phyloP scores from a whole-genome alignment of 2,329 filamentous ascomycete genomes.

The Dothiorella sarmentorum region DNA sequence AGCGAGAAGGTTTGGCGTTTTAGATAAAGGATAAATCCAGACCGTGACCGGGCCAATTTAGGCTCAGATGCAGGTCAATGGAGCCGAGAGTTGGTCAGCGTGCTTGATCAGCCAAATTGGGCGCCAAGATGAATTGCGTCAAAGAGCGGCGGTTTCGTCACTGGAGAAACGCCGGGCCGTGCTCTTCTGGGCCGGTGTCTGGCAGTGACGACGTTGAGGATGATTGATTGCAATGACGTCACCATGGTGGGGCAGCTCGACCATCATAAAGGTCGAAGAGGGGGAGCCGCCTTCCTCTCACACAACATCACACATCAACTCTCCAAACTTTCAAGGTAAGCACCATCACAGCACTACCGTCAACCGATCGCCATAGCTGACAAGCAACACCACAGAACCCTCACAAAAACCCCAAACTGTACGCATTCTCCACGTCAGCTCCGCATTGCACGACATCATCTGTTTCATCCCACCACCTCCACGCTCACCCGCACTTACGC shows the following conservation, averaged over 20 bases:
- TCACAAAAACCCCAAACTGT: conserved; percentile 1
- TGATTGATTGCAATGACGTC: conserved; percentile 17
- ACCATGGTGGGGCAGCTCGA: conserved; percentile 12
- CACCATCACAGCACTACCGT: neutral
- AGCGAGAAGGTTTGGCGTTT: neutral
- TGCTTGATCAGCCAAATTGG: neutral
- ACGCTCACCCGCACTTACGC: neutral
- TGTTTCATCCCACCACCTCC: neutral
- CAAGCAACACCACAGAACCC: neutral
- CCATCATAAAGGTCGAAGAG: conserved; percentile 7
- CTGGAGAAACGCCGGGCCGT: neutral
- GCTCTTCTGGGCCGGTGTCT: neutral
- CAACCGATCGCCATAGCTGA: neutral
- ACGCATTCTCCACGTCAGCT: neutral
- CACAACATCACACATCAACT: neutral
- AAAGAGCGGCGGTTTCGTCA: conserved; percentile 4
- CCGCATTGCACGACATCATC: neutral
- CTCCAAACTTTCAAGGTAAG: neutral
- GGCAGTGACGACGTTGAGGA: conserved; percentile 11
- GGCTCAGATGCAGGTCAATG: neutral
- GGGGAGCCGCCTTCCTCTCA: neutral
- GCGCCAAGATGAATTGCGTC: conserved; percentile 6
- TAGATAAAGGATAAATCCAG: neutral
- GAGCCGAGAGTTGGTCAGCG: neutral
- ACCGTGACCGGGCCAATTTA: neutral